Base-by-base conservation (phyloP, 768 basidiomycete genomes). In the Tylopilus subfusipes region DNA sequence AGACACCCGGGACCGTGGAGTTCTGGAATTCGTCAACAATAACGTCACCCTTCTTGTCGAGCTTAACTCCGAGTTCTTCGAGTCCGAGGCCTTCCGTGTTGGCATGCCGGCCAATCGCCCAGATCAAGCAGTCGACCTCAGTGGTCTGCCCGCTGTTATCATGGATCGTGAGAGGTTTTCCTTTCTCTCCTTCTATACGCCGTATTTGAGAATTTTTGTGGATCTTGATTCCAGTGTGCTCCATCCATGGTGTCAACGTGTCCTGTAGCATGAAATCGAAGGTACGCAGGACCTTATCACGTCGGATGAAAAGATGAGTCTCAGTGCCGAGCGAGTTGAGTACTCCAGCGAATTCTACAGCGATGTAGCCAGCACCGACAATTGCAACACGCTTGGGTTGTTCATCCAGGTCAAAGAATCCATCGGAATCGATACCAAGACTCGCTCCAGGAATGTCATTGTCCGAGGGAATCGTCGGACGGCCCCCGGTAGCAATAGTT, bases 311-410 rank as follows among this genome's bases (percentile, higher is more conserved):
- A 60, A 98, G 72, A 68, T 98, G 94, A 9, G 93, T 94, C 72
- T 98, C 93, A 33, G 86, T 81, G 21, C 95, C 93, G 52, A 97
- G 83, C 8, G 90, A 79, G 72, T 98, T 84, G 73, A 99, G 83
- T 51, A 99, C 83, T 19, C 97, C 97, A 5, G 96, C 93, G 43
- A 99, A 84, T 73, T 99, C 97, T 57, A 98, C 91, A 18, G 94
- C 94, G 62, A 99, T 98, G 71, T 99, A 99, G 2, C 97, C 97
- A 14, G 97, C 97, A 43, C 97, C 97, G 40, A 98, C 86, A 51
- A 98, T 87, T 4, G 87, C 95, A 29, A 97, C 94, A 54, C 93
- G 83, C 72, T 88, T 91, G 10, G 97, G 97, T 70, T 96, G 93
- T 48, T 88, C 81, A 60, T 84, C 83, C 42, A 99, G 82, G 42